Evolutionary conservation across 202 grass and related monocot species (phyloP), one percentile per base, ranked within the genome.

Genomic region (Setaria italica): DNA sequence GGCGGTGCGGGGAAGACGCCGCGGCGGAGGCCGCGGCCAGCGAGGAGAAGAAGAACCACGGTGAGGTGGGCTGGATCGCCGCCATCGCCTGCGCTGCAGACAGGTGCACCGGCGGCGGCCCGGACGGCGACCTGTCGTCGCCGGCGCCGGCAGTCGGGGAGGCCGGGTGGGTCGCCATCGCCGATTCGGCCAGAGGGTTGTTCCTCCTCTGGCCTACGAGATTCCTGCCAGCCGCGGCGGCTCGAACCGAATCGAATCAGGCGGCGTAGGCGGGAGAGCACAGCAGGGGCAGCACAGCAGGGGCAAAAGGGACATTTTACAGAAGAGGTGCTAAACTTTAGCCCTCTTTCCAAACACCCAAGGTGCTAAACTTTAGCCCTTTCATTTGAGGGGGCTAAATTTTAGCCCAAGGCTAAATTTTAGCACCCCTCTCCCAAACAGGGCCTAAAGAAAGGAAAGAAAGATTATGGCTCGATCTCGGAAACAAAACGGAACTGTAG

Each of bases 11-110:
- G 4, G 84, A 89, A 49, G 80, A 82, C 29, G 82, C 49, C 0
- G 82, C 62, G 12, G 80, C 56, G 64, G 70, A 78, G 17, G 81
- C 55, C 17, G 87, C 65, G 6, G 89, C 83, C 6, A 90, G 67
- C 7, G 87, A 90, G 46, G 86, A 92, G 70, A 93, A 91, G 86
- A 93, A 88, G 72, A 76, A 93, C 8, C 90, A 84, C 60, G 91
- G 88, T 2, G 91, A 90, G 85, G 41, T 74, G 4, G 91, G 88
- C 68, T 90, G 91, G 87, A 90, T 90, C n/a, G 84, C 84, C 32
- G 84, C 80, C 70, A 62, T 55, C 37, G 79, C 87, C 33, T 87
- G 80, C 57, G 77, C 72, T 51, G 72, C 50, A 1, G 91, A 50
- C 42, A 60, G 67, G 29, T 84, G 83, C 43, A 80, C 84, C 34